Evolutionary conservation across 257 asterid species (phyloP).

Genomic region (Solanum phureja): DNA sequence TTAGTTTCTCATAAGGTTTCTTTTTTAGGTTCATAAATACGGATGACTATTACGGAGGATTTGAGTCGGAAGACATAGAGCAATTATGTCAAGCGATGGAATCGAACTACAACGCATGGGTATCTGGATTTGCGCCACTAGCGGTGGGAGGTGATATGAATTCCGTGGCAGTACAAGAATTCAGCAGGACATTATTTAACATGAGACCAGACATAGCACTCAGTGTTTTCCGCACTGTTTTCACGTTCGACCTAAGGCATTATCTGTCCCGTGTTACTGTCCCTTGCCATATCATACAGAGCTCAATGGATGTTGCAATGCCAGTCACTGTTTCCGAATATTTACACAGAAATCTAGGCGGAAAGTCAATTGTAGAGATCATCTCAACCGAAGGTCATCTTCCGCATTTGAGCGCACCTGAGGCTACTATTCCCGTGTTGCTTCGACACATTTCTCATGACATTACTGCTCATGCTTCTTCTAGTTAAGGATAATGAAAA

Average conservation of each 20-base stretch:
- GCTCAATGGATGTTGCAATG: slow-evolving; percentile 13
- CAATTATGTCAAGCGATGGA: slow-evolving; percentile 14
- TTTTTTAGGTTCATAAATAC: slow-evolving; percentile 16
- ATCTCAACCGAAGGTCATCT: slow-evolving; percentile 22
- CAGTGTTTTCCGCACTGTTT: slow-evolving; percentile 9
- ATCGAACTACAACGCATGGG: slow-evolving; percentile 17
- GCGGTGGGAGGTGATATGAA: slow-evolving; percentile 23
- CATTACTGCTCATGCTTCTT: background rate
- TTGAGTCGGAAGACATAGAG: slow-evolving; percentile 11
- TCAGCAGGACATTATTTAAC: slow-evolving; percentile 18
- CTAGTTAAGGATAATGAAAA: background rate
- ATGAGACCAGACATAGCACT: slow-evolving; percentile 26
- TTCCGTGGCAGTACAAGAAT: slow-evolving; percentile 17
- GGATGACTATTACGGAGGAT: slow-evolving; percentile 20
- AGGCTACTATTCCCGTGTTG: slow-evolving; percentile 6
- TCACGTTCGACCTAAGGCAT: slow-evolving; percentile 12
- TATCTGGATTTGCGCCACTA: slow-evolving; percentile 21
- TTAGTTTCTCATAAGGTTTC: background rate
- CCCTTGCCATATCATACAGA: slow-evolving; percentile 23
- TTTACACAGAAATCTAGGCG: slow-evolving; percentile 12
- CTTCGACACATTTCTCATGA: slow-evolving; percentile 10
- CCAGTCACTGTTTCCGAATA: slow-evolving; percentile 13
- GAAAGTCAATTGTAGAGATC: slow-evolving; percentile 17
- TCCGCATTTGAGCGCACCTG: slow-evolving; percentile 22
- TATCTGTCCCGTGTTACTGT: slow-evolving; percentile 5